Conservation (phyloP, 305 asterid genomes). For the Fraxinus ornus region DNA sequence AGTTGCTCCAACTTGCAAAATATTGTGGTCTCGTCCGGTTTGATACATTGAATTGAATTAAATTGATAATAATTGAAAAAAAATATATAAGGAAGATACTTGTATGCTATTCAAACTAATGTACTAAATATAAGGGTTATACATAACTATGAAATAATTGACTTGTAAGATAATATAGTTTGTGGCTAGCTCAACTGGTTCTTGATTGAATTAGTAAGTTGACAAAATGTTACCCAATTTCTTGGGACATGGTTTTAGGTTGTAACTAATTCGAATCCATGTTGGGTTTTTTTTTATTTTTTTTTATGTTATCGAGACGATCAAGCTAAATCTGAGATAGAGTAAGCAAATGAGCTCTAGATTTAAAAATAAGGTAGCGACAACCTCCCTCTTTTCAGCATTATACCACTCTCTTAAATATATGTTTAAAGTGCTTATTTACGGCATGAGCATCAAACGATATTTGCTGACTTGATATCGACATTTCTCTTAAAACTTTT, state of each 20-base stretch:
- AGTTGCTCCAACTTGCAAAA: not conserved
- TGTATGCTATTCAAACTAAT: not conserved
- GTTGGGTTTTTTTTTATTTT: no score
- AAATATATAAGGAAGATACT: not conserved
- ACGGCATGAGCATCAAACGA: not conserved
- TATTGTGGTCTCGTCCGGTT: not conserved
- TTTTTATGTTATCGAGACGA: no score
- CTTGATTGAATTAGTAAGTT: not conserved
- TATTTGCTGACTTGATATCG: not conserved
- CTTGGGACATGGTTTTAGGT: not conserved
- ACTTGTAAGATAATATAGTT: no score
- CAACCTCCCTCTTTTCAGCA: not conserved
- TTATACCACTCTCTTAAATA: not conserved
- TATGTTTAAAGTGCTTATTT: not conserved
- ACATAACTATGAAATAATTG: not conserved
- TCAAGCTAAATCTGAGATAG: no score
- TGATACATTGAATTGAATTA: not conserved
- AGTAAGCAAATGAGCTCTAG: not conserved
- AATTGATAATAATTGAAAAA: no score
- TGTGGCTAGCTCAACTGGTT: not conserved
- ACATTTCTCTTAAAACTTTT: no score
- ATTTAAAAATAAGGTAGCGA: not conserved
- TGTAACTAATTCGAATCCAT: not conserved
- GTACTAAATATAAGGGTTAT: not conserved
- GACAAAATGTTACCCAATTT: not conserved